Percentiles rank a stretch among this genome's conserved stretches.
phyloP scores from a whole-genome alignment of 495 filamentous ascomycete species.

The Paragyromitra xinjiangensis region DNA sequence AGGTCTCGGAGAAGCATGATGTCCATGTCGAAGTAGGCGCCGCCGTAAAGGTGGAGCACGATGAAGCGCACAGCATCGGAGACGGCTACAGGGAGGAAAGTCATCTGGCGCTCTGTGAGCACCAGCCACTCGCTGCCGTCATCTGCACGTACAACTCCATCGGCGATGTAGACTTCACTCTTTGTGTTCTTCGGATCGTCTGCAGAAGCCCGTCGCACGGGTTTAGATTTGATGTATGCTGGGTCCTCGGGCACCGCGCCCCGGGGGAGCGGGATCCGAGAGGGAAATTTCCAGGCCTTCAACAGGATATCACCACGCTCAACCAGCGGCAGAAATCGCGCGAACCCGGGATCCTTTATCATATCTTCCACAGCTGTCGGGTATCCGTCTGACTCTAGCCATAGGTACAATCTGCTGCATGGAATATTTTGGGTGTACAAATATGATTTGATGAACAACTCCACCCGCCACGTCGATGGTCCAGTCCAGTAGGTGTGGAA shows the following conservation, averaged over 20 bases:
- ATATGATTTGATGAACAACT: conserved; percentile 67
- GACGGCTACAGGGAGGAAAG: conserved; percentile 60
- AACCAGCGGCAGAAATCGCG: conserved; percentile 65
- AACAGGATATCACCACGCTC: conserved; percentile 65
- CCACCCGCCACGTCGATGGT: conserved; percentile 67
- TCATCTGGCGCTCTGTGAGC: conserved; percentile 66
- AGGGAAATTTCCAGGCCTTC: conserved; percentile 66
- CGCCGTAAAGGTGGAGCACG: conserved; percentile 66
- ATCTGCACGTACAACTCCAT: conserved; percentile 62
- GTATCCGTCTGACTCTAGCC: conserved; percentile 65
- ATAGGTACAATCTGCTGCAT: conserved; percentile 65
- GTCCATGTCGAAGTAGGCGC: conserved; percentile 69
- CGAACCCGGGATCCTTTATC: conserved; percentile 65
- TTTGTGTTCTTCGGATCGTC: conserved; percentile 54
- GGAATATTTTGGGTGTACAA: conserved; percentile 68
- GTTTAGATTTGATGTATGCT: conserved; percentile 36
- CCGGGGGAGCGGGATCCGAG: conserved; percentile 64
- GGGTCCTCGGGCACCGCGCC: conserved; percentile 54
- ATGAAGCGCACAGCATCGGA: conserved; percentile 66
- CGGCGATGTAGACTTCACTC: conserved; percentile 62
- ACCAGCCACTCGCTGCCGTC: conserved; percentile 65
- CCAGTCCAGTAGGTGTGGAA: conserved; percentile 70
- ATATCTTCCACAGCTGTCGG: conserved; percentile 63
- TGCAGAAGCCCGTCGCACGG: conserved; percentile 22
- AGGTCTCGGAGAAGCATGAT: conserved; percentile 67